Evolutionary conservation across 192 early-diverging fungal genomes (phyloP), one percentile per base, ranked within the genome.

Genomic region (Backusella parvicylindrica): DNA sequence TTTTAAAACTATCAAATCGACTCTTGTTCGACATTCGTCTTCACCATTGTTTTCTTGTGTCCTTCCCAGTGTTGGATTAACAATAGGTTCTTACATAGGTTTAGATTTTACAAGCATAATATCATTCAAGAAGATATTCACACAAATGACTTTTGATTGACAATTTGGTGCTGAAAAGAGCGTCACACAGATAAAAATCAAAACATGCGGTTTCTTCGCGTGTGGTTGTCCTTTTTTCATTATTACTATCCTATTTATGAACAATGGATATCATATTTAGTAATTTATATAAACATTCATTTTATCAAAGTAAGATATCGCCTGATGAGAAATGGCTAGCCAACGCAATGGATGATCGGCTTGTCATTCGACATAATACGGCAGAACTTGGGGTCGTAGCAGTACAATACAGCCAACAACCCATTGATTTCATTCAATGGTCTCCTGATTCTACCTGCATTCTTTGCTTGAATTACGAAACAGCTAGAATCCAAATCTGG

Each of bases 291-390:
- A 92, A 89, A 64, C 91, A 92, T 64, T 83, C 87, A 6, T 72
- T 74, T 12, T 80, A 75, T 31, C 84, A 93, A 28, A 83, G 79
- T 13, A 70, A 79, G 36, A 93, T 89, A 75, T 92, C 92, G 6
- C 92, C 92, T 1, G 77, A 87, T 65, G 85, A 82, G 3, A 81
- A 83, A 30, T 89, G 89, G 72, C 80, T 96, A 15, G 95, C 94
- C n/a, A 91, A 88, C 9, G 89, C 81, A 32, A 88, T 92, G 2
- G 81, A 87, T 18, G 83, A 85, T 37, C 84, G 89, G 16, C 83
- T 96, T 30, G 86, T 94, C 23, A 85, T 96, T 75, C 89, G 95
- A 26, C 30, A 68, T 43, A 85, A 93, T 47, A 81, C 89, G 0
- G 75, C 84, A 13, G 82, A 91, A 6, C 86, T 95, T 50, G 79